Percentiles rank a stretch among this genome's conserved stretches.
Conservation (phyloP, 495 filamentous ascomycete species). For the Lasiosphaeriaceae sp. region DNA sequence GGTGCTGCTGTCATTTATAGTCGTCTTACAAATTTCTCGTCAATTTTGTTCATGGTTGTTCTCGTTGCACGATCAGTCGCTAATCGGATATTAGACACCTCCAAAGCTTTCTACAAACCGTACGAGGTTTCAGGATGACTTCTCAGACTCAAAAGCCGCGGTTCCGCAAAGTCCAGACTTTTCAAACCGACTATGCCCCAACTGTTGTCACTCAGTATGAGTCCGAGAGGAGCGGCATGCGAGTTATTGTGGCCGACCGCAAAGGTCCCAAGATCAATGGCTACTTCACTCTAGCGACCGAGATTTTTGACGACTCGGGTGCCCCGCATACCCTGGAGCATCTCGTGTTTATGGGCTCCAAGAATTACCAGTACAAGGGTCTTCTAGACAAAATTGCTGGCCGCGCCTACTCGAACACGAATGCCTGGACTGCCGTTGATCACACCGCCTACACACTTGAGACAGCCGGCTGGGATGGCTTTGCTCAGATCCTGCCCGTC, state of each 20-base stretch:
- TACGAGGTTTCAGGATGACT: slow-evolving; percentile 30
- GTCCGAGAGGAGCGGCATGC: slow-evolving; percentile 85
- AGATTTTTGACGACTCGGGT: slow-evolving; percentile 95
- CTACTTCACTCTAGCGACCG: slow-evolving; percentile 92
- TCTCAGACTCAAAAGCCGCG: slow-evolving; percentile 36
- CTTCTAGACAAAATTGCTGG: slow-evolving; percentile 91
- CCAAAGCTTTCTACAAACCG: slow-evolving; percentile 13
- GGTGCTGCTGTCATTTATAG: no score
- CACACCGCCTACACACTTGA: slow-evolving; percentile 96
- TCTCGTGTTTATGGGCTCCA: slow-evolving; percentile 96
- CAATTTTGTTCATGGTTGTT: no score
- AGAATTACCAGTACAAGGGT: slow-evolving; percentile 89
- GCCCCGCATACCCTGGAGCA: slow-evolving; percentile 96
- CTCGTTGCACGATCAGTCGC: background rate
- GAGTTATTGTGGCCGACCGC: slow-evolving; percentile 83
- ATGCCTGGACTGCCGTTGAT: slow-evolving; percentile 93
- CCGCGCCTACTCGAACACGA: slow-evolving; percentile 87
- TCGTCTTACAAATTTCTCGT: background rate
- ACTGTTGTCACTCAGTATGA: slow-evolving; percentile 77
- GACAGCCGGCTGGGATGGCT: slow-evolving; percentile 94
- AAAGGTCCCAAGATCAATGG: slow-evolving; percentile 92
- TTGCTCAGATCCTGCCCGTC: slow-evolving; percentile 87
- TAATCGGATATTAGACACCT: slow-evolving; percentile 21
- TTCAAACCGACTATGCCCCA: slow-evolving; percentile 84
- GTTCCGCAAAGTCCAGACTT: slow-evolving; percentile 80